Conservation (phyloP, 306 rosid genomes). For the Lithocarpus polystachyus region DNA sequence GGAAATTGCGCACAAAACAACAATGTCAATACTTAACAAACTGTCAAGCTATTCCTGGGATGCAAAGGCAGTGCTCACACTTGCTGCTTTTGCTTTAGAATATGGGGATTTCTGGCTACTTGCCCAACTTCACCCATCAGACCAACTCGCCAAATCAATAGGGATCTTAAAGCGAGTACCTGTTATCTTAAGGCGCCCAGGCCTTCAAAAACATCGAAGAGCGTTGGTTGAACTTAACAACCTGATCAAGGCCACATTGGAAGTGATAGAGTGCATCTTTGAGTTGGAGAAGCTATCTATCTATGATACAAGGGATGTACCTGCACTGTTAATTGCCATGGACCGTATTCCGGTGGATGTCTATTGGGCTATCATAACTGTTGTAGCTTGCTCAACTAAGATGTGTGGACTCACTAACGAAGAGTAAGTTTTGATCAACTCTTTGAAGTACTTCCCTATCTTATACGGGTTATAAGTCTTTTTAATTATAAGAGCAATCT, state of each 20-base stretch:
- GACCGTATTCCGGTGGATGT: conserved; percentile 51
- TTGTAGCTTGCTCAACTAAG: conserved; percentile 46
- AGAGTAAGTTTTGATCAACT: conserved; percentile 27
- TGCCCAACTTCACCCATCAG: conserved; percentile 35
- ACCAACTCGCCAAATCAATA: conserved; percentile 59
- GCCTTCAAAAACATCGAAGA: conserved; percentile 33
- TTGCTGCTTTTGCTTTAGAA: conserved; percentile 68
- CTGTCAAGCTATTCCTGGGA: conserved; percentile 53
- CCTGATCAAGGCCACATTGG: conserved; percentile 44
- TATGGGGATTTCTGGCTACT: conserved; percentile 72
- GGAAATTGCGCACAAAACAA: conserved; percentile 50
- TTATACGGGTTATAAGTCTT: no score
- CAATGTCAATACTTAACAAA: conserved; percentile 51
- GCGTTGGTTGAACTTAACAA: conserved; percentile 49
- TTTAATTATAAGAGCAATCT: no score
- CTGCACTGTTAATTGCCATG: conserved; percentile 30
- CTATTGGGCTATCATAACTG: conserved; percentile 63
- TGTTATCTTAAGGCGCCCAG: conserved; percentile 30
- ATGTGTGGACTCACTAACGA: conserved; percentile 37
- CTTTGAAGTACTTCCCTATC: no score
- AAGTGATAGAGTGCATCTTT: conserved; percentile 42
- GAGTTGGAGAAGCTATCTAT: conserved; percentile 40
- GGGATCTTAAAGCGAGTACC: conserved; percentile 57
- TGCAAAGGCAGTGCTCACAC: conserved; percentile 62
- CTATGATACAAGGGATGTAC: conserved; percentile 39